Conservation (phyloP, 75 land plant genomes). For the Pinus albicaulis region DNA sequence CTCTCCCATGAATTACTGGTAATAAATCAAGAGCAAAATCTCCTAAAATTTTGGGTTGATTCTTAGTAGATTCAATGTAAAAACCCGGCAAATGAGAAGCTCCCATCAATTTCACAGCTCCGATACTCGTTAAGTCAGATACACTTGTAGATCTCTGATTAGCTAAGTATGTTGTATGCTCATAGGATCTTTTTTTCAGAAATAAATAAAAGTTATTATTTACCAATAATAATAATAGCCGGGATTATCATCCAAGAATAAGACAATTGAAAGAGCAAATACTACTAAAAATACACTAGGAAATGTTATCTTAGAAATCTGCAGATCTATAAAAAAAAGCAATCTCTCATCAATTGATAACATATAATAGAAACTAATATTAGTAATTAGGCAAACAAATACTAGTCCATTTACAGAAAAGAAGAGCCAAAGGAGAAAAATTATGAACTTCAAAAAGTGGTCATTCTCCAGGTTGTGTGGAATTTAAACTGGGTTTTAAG, state of each 20-base stretch:
- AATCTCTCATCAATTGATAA: not conserved
- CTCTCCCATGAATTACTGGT: too few relatives aligned
- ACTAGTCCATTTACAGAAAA: conserved; percentile 16
- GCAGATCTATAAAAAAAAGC: not conserved
- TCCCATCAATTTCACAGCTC: too few relatives aligned
- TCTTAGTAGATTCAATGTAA: too few relatives aligned
- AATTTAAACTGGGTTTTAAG: conserved; percentile 1
- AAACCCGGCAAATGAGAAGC: too few relatives aligned
- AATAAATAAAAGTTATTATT: too few relatives aligned
- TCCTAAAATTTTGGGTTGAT: too few relatives aligned
- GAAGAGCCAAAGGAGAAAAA: conserved; percentile 71
- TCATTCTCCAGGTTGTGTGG: not conserved
- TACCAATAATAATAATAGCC: not conserved
- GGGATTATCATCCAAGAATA: not conserved
- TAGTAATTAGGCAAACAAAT: not conserved
- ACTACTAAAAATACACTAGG: too few relatives aligned
- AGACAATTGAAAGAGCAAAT: not conserved
- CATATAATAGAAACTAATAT: not conserved
- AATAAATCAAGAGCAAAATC: too few relatives aligned
- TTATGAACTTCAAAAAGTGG: conserved; percentile 68
- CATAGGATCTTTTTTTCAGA: too few relatives aligned
- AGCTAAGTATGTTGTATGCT: too few relatives aligned
- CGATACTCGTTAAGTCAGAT: too few relatives aligned
- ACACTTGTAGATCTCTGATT: too few relatives aligned
- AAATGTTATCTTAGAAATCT: not conserved